A percentile compares a stretch with the other conserved stretches of the same genome.
phyloP scores from a whole-genome alignment of 148 eudicot genomes.

The Amaranthus palmeri region DNA sequence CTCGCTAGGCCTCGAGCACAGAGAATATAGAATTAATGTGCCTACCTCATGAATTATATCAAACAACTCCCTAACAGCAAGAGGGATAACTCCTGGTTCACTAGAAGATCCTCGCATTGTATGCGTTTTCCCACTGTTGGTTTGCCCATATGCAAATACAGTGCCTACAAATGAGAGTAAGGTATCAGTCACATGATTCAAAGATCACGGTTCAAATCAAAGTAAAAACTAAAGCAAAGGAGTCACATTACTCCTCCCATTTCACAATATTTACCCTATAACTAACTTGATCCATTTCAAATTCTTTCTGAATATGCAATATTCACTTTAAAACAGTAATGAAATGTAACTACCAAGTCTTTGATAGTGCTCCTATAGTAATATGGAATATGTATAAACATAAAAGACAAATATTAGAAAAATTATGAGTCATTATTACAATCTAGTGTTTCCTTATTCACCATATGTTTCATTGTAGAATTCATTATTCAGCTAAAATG shows the following conservation, averaged over 20 bases:
- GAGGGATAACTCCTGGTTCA: conserved; percentile 94
- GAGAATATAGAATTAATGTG: neutral
- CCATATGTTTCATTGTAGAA: too few relatives aligned
- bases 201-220: neutral
- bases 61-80: conserved; percentile 77
- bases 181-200: neutral
- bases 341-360: neutral
- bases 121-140: conserved; percentile 96
- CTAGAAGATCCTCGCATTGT: conserved; percentile 82
- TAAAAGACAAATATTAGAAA: neutral
- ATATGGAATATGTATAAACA: neutral
- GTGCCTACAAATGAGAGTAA: conserved; percentile 50
- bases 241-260: neutral
- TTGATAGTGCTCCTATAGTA: neutral
- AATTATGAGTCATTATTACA: too few relatives aligned
- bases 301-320: neutral
- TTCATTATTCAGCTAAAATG: too few relatives aligned
- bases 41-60: conserved; percentile 69
- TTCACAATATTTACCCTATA: neutral
- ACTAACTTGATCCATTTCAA: neutral
- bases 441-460: too few relatives aligned
- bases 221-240: neutral
- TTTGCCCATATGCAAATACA: conserved; percentile 97
- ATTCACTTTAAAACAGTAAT: neutral
- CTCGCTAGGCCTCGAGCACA: neutral